phyloP scores from a whole-genome alignment of 2,329 filamentous ascomycete genomes.

The Alternaria brassicicola region DNA sequence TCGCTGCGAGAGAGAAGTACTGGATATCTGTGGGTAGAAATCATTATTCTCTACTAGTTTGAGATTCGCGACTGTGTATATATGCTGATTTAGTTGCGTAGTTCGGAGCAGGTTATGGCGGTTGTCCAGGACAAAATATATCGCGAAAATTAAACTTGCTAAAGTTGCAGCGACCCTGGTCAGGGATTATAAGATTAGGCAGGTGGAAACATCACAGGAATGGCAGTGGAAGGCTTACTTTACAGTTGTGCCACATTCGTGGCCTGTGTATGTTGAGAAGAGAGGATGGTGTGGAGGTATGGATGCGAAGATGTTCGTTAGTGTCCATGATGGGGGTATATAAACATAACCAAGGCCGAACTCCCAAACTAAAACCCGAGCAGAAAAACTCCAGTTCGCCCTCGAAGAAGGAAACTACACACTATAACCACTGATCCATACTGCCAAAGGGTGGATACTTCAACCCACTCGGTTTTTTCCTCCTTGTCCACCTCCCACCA shows the following conservation, averaged over 20 bases:
- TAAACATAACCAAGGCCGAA: neutral
- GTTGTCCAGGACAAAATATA: constrained; percentile 47
- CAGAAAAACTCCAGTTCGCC: neutral
- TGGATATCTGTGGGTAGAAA: constrained; percentile 5
- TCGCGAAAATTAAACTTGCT: constrained; percentile 46
- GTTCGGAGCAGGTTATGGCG: constrained; percentile 49
- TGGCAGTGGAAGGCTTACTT: constrained; percentile 47
- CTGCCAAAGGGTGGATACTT: constrained; percentile 39
- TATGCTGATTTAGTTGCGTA: neutral
- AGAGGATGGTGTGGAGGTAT: neutral
- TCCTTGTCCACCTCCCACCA: constrained; percentile 12
- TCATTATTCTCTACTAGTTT: accelerated
- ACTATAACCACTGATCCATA: constrained; percentile 34
- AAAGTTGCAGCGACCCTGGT: constrained; percentile 45
- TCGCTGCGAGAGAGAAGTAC: neutral
- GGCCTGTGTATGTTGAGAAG: constrained; percentile 17
- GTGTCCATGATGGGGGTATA: neutral
- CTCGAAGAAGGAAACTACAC: neutral
- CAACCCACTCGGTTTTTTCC: constrained; percentile 16
- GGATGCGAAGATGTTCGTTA: neutral
- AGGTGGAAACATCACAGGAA: constrained; percentile 31
- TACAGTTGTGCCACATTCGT: constrained; percentile 36
- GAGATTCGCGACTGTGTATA: accelerated
- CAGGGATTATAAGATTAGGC: constrained; percentile 43
- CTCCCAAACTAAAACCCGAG: neutral